These are phyloP conservation scores for Arachnomyces sp. DNA, from an alignment of 2,329 filamentous ascomycete genomes.

Conservation along the genomic window DNA sequence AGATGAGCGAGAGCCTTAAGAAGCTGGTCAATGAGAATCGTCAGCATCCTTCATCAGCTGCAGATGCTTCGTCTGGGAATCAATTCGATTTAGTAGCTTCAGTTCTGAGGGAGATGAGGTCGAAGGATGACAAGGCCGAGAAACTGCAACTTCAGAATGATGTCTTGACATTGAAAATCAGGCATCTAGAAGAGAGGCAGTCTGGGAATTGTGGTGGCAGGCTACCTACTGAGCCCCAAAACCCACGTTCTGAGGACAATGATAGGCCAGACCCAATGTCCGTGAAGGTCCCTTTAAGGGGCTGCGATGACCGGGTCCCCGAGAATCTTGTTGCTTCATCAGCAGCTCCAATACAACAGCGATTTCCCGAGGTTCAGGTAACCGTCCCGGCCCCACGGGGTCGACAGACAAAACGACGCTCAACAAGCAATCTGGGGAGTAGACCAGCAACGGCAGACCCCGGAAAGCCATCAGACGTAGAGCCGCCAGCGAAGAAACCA, in stretches of 20 bases:
- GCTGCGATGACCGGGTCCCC: slow-evolving; percentile 4
- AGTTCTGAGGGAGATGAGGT: slow-evolving; percentile 30
- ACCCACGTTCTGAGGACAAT: slow-evolving; percentile 21
- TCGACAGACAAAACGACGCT: too few relatives aligned
- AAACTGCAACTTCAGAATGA: slow-evolving; percentile 31
- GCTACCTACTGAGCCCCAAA: slow-evolving; percentile 26
- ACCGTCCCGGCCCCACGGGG: too few relatives aligned
- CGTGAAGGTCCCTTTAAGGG: slow-evolving; percentile 20
- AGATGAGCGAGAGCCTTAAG: slow-evolving; percentile 31
- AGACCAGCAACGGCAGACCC: too few relatives aligned
- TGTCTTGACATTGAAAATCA: slow-evolving; percentile 28
- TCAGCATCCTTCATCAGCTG: slow-evolving; percentile 16
- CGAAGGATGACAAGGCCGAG: slow-evolving; percentile 32
- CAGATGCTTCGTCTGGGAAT: slow-evolving; percentile 12
- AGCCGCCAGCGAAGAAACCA: too few relatives aligned
- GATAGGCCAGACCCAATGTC: slow-evolving; percentile 19
- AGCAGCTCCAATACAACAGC: slow-evolving; percentile 5
- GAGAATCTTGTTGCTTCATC: slow-evolving; percentile 3
- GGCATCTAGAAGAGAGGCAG: slow-evolving; percentile 26
- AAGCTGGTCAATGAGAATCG: slow-evolving; percentile 29
- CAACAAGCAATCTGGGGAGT: too few relatives aligned
- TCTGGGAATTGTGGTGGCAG: slow-evolving; percentile 18
- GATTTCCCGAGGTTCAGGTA: slow-evolving; percentile 5
- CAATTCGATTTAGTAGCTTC: slow-evolving; percentile 31
- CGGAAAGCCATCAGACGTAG: too few relatives aligned